phyloP scores from a whole-genome alignment of 148 eudicot genomes.

The Chenopodium quinoa region DNA sequence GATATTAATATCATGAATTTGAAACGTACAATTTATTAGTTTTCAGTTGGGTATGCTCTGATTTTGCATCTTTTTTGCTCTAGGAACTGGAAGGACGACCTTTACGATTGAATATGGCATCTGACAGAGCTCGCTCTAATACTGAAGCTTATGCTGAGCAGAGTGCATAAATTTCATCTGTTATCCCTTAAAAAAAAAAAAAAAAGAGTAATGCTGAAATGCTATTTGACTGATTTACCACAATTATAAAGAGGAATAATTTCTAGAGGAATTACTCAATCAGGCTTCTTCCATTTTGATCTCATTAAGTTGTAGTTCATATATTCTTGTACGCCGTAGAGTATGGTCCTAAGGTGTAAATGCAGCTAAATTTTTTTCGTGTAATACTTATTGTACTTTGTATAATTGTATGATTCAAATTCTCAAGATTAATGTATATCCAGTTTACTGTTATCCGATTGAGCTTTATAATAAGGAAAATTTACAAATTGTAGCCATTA shows the following conservation, averaged over 20 bases:
- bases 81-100: conserved; percentile 84
- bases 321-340: neutral
- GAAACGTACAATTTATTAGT: neutral
- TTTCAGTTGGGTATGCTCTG: neutral
- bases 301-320: neutral
- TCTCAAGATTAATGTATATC: neutral
- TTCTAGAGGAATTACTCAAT: neutral
- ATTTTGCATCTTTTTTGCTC: neutral
- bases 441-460: neutral
- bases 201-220: neutral
- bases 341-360: neutral
- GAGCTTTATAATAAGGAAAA: neutral
- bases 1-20: neutral
- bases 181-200: conserved; percentile 13
- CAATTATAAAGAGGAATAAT: neutral
- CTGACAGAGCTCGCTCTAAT: conserved; percentile 39
- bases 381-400: conserved; percentile 12
- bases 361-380: neutral
- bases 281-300: neutral
- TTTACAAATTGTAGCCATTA: no score
- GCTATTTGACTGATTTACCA: neutral
- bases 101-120: conserved; percentile 60
- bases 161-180: conserved; percentile 37
- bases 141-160: conserved; percentile 27
- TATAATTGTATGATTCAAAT: neutral